A percentile compares a stretch with the other conserved stretches of the same genome.
Evolutionary conservation across 805 yeast genomes (phyloP).

Genomic region (Metschnikowia amazonensis): DNA sequence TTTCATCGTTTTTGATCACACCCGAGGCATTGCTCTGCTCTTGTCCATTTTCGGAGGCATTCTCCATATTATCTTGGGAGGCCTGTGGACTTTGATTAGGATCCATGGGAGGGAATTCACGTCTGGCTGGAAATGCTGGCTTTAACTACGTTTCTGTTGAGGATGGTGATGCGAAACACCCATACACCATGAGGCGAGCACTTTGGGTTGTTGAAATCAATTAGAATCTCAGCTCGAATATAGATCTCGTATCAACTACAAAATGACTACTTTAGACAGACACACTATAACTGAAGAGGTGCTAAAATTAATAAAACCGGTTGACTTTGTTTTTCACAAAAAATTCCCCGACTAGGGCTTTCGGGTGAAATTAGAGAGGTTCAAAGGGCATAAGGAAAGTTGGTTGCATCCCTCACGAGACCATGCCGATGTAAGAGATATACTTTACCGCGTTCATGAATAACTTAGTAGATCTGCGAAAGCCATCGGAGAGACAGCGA

Average conservation of each 20-base stretch:
- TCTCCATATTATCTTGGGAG: neutral
- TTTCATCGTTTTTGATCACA: neutral
- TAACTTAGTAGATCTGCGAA: neutral
- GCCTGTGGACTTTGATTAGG: neutral
- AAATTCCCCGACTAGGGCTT: neutral
- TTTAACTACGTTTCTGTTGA: neutral
- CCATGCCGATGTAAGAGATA: neutral
- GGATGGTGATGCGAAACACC: conserved; percentile 1
- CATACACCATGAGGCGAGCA: neutral
- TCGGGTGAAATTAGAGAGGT: neutral
- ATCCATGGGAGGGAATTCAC: conserved; percentile 1
- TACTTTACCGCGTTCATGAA: neutral
- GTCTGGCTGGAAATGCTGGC: conserved; percentile 1
- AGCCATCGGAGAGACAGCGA: neutral
- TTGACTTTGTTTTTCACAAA: neutral
- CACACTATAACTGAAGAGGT: too few relatives aligned
- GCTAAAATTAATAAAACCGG: too few relatives aligned
- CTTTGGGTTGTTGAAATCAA: too few relatives aligned
- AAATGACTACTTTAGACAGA: neutral
- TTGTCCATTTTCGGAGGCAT: neutral
- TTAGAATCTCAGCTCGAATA: neutral
- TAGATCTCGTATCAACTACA: neutral
- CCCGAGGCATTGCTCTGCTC: neutral
- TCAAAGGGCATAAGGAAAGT: too few relatives aligned
- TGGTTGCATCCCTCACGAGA: neutral